Base-by-base conservation (phyloP, 2,329 filamentous ascomycete genomes). In the Microcyclosporella mali region DNA sequence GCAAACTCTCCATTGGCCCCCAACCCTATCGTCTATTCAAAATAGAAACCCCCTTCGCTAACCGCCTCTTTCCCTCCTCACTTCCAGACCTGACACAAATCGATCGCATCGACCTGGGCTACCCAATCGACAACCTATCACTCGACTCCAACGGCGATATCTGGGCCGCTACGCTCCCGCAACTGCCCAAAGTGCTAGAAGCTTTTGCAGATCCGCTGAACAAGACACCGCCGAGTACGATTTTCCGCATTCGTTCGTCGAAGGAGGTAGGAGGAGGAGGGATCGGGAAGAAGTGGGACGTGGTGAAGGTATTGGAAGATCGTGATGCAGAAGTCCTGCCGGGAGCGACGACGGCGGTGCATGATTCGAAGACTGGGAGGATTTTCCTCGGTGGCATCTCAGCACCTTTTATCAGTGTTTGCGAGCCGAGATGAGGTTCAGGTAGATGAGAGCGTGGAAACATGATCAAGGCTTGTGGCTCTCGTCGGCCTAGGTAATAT, bases 51-150 rank as follows among this genome's bases (percentile, higher is more conserved):
- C n/a, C n/a, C n/a, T n/a, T n/a, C n/a, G n/a, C n/a, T n/a, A n/a
- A n/a, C n/a, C n/a, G n/a, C n/a, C n/a, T n/a, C n/a, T n/a, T n/a
- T n/a, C n/a, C n/a, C n/a, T n/a, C n/a, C n/a, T n/a, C n/a, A n/a
- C n/a, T n/a, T n/a, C n/a, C n/a, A 7, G 18, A 28, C 8, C 34
- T 52, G 2, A 31, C 47, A 12, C 33, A 43, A 25, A 25, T 49
- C 16, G 43, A 43, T 21, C 33, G 31, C 16, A 50, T 56, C 19
- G 21, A 41, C 16, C 40, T 52, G 9, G 38, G 40, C 3, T 50
- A 50, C 10, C 43, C 49, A 2, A 33, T 56, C 15, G 53, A 56
- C 35, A 56, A 56, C 19, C 45, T 56, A 11, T 52, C 46, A 2
- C 40, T 47, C 19, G 53, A 56, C 17, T 30, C 21, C 6, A 41